phyloP scores from a whole-genome alignment of 2,329 filamentous ascomycete genomes.

The Fusarium praegraminearum region DNA sequence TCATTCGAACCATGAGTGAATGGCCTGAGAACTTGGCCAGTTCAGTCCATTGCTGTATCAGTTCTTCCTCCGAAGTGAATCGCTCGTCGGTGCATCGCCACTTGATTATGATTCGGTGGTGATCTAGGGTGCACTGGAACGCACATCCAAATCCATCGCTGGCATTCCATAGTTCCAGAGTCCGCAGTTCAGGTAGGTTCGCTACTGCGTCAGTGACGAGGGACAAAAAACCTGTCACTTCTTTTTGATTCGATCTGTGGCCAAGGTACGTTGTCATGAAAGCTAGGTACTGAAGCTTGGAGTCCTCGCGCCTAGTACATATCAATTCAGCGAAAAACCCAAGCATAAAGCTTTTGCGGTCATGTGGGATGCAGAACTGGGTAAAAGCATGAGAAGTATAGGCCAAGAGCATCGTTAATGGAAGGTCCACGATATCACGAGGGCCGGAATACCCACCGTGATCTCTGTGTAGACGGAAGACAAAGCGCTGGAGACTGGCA shows the following conservation, averaged over 20 bases:
- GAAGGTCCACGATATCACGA: too few species aligned
- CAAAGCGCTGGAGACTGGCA: too few species aligned
- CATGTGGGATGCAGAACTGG: too few species aligned
- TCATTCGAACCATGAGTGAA: neutral
- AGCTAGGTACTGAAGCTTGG: too few species aligned
- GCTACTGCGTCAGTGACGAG: neutral
- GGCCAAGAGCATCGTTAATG: too few species aligned
- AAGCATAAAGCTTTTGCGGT: too few species aligned
- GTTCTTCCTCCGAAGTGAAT: neutral
- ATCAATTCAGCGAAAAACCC: too few species aligned
- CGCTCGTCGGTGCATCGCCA: neutral
- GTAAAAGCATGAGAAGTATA: too few species aligned
- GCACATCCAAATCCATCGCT: neutral
- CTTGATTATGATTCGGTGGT: neutral
- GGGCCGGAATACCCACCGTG: too few species aligned
- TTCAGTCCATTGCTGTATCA: neutral
- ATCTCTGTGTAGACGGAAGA: too few species aligned
- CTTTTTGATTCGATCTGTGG: neutral
- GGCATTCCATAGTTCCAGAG: neutral
- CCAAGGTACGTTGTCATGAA: neutral
- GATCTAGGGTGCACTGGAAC: neutral
- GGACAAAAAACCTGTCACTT: neutral
- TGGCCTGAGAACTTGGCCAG: neutral
- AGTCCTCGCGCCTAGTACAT: too few species aligned
- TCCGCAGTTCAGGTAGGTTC: neutral